Evolutionary conservation across 108 stramenopile genomes (phyloP).

Genomic region (Halocafeteria seosinensis): DNA sequence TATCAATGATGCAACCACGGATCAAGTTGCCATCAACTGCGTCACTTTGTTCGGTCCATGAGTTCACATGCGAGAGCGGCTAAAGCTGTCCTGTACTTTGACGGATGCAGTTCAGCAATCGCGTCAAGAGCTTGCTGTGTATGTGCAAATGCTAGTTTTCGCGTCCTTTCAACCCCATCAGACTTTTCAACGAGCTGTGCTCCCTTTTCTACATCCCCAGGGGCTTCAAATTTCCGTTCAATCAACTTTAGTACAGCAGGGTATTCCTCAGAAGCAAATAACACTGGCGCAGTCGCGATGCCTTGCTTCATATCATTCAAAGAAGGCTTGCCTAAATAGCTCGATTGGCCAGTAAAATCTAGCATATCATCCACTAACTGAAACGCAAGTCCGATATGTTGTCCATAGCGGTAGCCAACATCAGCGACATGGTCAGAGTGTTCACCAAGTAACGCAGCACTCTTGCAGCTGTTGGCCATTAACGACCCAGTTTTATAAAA

Average conservation of each 20-base stretch:
- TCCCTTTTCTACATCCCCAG: constrained; percentile 68
- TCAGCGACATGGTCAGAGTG: constrained; percentile 37
- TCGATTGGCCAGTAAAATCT: constrained; percentile 71
- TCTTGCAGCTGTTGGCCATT: constrained; percentile 85
- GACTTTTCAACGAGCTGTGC: constrained; percentile 40
- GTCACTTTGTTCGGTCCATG: background rate
- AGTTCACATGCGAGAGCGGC: background rate
- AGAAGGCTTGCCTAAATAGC: constrained; percentile 72
- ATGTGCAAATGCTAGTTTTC: constrained; percentile 72
- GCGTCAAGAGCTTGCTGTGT: constrained; percentile 61
- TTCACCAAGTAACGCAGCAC: constrained; percentile 64
- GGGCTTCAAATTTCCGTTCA: constrained; percentile 60
- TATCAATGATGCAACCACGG: no score
- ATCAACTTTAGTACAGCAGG: constrained; percentile 49
- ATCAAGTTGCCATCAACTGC: no score
- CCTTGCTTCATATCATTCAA: constrained; percentile 75
- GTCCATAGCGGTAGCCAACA: constrained; percentile 71
- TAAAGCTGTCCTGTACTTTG: background rate
- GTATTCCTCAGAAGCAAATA: constrained; percentile 67
- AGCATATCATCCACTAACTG: constrained; percentile 92
- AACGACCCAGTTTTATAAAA: constrained; percentile 91
- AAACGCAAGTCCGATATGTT: constrained; percentile 89
- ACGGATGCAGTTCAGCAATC: background rate
- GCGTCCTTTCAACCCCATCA: constrained; percentile 57
- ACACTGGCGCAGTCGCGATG: constrained; percentile 79